These are phyloP conservation scores for Cetradonia linearis DNA, from an alignment of 495 filamentous ascomycete genomes.

Conservation along the genomic window DNA sequence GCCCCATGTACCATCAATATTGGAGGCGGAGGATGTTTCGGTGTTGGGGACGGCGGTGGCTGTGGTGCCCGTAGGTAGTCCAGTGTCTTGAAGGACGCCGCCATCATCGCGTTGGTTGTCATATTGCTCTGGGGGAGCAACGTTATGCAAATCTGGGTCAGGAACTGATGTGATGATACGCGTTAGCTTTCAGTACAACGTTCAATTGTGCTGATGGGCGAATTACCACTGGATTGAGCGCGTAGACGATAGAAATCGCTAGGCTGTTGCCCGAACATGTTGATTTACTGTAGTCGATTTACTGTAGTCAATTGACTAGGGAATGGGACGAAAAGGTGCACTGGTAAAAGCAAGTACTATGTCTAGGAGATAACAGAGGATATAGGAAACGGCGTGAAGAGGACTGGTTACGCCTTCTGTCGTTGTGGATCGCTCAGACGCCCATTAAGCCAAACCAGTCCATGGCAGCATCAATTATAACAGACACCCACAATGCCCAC, in stretches of 20 bases:
- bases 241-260: conserved; percentile 22
- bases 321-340: background rate
- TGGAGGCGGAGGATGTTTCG: conserved; percentile 14
- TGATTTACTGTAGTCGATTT: background rate
- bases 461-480: too few relatives aligned
- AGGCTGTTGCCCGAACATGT: conserved; percentile 23
- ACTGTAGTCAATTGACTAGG: conserved; percentile 1
- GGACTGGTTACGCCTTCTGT: background rate
- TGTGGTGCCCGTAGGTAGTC: conserved; percentile 23
- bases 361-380: background rate
- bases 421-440: background rate
- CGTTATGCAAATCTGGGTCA: conserved; percentile 20
- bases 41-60: conserved; percentile 18
- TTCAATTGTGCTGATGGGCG: background rate
- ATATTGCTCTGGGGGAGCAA: background rate
- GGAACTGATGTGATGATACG: conserved; percentile 2
- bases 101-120: conserved; percentile 3
- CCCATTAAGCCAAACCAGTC: background rate
- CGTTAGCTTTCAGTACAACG: background rate
- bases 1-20: conserved; percentile 58
- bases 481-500: background rate
- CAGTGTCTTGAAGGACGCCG: background rate
- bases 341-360: background rate
- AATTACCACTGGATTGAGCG: conserved; percentile 19
- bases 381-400: background rate